A percentile compares a stretch with the other conserved stretches of the same genome.
Conservation (phyloP, 108 stramenopile species). For the Conticribra weissflogii region DNA sequence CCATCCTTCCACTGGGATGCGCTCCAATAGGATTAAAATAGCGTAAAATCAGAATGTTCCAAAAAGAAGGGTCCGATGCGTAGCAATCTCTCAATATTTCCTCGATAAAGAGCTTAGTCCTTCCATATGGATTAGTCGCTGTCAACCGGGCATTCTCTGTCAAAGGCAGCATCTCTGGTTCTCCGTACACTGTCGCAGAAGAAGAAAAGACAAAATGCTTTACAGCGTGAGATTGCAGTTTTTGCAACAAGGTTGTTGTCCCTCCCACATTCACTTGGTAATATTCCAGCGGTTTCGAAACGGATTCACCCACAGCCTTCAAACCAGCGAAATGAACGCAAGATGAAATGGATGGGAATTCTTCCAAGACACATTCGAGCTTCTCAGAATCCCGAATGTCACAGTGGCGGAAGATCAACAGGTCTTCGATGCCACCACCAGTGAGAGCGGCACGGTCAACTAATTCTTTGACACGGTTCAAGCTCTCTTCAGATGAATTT, state of each 20-base stretch:
- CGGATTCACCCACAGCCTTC: slow-evolving; percentile 95
- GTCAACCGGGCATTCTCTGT: slow-evolving; percentile 76
- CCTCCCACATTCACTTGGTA: slow-evolving; percentile 97
- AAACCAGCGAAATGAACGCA: slow-evolving; percentile 99
- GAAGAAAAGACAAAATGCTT: slow-evolving; percentile 94
- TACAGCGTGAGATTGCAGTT: slow-evolving; percentile 47
- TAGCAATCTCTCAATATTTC: slow-evolving; percentile 94
- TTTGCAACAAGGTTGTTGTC: slow-evolving; percentile 81
- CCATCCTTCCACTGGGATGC: slow-evolving; percentile 94
- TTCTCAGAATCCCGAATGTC: slow-evolving; percentile 71
- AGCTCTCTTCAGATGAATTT: slow-evolving; percentile 90
- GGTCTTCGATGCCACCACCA: no score
- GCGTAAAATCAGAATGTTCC: slow-evolving; percentile 88
- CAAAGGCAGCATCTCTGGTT: slow-evolving; percentile 90
- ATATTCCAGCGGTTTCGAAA: slow-evolving; percentile 89
- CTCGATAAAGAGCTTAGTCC: slow-evolving; percentile 98
- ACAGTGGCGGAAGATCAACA: slow-evolving; percentile 74
- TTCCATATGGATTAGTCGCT: slow-evolving; percentile 97
- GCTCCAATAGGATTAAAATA: slow-evolving; percentile 99
- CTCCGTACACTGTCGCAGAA: slow-evolving; percentile 98
- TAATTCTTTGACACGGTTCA: slow-evolving; percentile 85
- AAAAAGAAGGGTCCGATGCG: slow-evolving; percentile 56
- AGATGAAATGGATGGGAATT: slow-evolving; percentile 86
- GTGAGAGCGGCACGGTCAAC: slow-evolving; percentile 42
- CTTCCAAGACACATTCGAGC: slow-evolving; percentile 56